A percentile compares a stretch with the other conserved stretches of the same genome.
These are phyloP conservation scores for Fusarium incarnatum DNA, from an alignment of 2,329 filamentous ascomycete genomes.

Conservation along the genomic window DNA sequence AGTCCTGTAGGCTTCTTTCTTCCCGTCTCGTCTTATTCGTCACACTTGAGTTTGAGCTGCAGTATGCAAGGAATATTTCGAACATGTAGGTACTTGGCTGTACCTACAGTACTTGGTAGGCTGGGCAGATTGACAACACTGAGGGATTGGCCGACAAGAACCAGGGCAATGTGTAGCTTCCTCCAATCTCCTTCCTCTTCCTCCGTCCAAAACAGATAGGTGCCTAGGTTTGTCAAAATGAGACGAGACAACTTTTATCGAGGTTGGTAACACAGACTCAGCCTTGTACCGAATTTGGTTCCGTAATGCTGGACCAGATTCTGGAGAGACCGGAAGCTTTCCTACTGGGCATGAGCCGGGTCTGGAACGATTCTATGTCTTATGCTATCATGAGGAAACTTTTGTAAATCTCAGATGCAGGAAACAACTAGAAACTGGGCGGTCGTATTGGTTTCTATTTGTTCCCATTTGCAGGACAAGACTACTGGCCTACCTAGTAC, in stretches of 20 bases:
- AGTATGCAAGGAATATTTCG: slow-evolving; percentile 43
- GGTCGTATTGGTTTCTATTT: neutral
- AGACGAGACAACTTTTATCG: slow-evolving; percentile 13
- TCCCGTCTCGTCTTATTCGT: slow-evolving; percentile 29
- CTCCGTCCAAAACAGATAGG: slow-evolving; percentile 15
- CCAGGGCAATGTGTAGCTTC: slow-evolving; percentile 27
- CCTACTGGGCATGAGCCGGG: slow-evolving; percentile 27
- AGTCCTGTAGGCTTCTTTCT: slow-evolving; percentile 14
- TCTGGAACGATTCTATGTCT: slow-evolving; percentile 10
- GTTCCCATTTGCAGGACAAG: neutral
- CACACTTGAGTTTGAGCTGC: slow-evolving; percentile 31
- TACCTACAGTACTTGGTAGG: slow-evolving; percentile 14
- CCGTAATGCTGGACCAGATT: slow-evolving; percentile 2
- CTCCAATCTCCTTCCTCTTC: slow-evolving; percentile 33
- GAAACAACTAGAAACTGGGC: neutral
- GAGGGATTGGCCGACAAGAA: slow-evolving; percentile 38
- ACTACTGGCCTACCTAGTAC: neutral
- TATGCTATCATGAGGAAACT: neutral
- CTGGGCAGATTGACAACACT: slow-evolving; percentile 17
- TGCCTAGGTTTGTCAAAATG: slow-evolving; percentile 8
- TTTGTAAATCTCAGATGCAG: neutral
- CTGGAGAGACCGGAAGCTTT: slow-evolving; percentile 31
- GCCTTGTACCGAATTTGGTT: slow-evolving; percentile 23
- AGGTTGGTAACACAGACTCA: slow-evolving; percentile 37
- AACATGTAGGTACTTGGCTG: slow-evolving; percentile 8